Evolutionary conservation across 768 basidiomycete species (phyloP).

Genomic region (Trametes cingulata): DNA sequence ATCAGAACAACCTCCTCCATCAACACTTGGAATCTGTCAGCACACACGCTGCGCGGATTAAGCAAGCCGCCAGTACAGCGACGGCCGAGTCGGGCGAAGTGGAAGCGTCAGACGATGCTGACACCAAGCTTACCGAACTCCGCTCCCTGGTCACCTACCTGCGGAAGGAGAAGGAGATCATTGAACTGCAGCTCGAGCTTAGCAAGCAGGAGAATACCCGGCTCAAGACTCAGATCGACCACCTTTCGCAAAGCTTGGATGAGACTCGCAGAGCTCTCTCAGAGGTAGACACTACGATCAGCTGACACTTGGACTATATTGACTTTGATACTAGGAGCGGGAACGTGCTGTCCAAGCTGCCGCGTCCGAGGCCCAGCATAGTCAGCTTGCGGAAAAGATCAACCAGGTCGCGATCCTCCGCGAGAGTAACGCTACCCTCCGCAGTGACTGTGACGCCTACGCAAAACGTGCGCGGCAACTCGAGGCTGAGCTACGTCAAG

Average conservation of each 20-base stretch:
- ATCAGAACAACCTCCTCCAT: constrained; percentile 78
- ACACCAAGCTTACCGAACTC: constrained; percentile 69
- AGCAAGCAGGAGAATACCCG: constrained; percentile 76
- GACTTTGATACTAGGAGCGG: constrained; percentile 57
- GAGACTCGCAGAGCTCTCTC: constrained; percentile 70
- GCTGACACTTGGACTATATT: background rate
- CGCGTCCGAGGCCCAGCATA: constrained; percentile 75
- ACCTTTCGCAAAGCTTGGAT: constrained; percentile 65
- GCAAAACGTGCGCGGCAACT: constrained; percentile 68
- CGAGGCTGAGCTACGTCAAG: constrained; percentile 57
- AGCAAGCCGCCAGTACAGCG: constrained; percentile 62
- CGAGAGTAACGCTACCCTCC: constrained; percentile 85
- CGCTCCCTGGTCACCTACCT: constrained; percentile 80
- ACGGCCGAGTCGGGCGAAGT: constrained; percentile 42
- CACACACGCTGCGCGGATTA: constrained; percentile 79
- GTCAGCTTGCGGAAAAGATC: constrained; percentile 82
- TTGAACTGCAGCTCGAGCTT: constrained; percentile 83
- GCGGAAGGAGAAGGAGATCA: constrained; percentile 89
- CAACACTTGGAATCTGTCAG: constrained; percentile 85
- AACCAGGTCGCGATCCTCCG: constrained; percentile 84
- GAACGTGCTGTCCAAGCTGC: constrained; percentile 72
- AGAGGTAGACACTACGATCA: constrained; percentile 46
- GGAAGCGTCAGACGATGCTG: constrained; percentile 51
- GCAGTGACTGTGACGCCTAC: constrained; percentile 73
- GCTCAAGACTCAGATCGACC: constrained; percentile 74